A percentile compares a stretch with the other conserved stretches of the same genome.
phyloP scores from a whole-genome alignment of 768 basidiomycete species.

The Suillus spraguei region DNA sequence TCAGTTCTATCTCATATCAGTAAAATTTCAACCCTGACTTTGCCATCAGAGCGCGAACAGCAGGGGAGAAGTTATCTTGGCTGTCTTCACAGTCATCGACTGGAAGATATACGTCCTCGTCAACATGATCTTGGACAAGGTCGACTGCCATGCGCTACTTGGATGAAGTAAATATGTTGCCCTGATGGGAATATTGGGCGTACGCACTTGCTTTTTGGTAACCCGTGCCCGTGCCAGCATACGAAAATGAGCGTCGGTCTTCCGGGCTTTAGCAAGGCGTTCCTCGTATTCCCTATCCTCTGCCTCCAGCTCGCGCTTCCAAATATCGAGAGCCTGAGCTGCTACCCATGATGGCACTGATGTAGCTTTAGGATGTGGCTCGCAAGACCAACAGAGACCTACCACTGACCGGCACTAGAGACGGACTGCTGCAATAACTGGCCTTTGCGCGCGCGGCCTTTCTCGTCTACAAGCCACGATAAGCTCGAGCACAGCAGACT shows the following conservation, averaged over 20 bases:
- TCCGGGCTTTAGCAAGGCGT: constrained; percentile 58
- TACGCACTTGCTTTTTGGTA: constrained; percentile 59
- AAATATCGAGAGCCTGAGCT: constrained; percentile 66
- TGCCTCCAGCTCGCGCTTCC: constrained; percentile 65
- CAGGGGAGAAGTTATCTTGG: constrained; percentile 69
- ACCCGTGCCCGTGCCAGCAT: constrained; percentile 58
- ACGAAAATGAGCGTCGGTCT: constrained; percentile 59
- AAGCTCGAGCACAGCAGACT: constrained; percentile 77
- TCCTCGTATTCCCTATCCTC: constrained; percentile 67
- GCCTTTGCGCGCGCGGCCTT: constrained; percentile 68
- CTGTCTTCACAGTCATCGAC: constrained; percentile 43
- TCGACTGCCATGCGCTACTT: constrained; percentile 26
- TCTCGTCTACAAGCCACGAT: constrained; percentile 75
- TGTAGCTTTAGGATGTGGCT: constrained; percentile 4
- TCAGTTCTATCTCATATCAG: constrained; percentile 11
- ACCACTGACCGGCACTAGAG: constrained; percentile 30
- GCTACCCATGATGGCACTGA: constrained; percentile 76
- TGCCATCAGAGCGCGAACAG: constrained; percentile 76
- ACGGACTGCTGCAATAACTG: constrained; percentile 43
- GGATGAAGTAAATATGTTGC: constrained; percentile 5
- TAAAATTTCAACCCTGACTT: constrained; percentile 49
- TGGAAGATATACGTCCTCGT: constrained; percentile 77
- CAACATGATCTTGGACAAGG: constrained; percentile 36
- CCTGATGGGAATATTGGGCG: background rate
- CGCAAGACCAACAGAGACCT: background rate